A percentile compares a stretch with the other conserved stretches of the same genome.
These are phyloP conservation scores for Termitomyces heimii DNA, from an alignment of 768 basidiomycete genomes.

Conservation along the genomic window DNA sequence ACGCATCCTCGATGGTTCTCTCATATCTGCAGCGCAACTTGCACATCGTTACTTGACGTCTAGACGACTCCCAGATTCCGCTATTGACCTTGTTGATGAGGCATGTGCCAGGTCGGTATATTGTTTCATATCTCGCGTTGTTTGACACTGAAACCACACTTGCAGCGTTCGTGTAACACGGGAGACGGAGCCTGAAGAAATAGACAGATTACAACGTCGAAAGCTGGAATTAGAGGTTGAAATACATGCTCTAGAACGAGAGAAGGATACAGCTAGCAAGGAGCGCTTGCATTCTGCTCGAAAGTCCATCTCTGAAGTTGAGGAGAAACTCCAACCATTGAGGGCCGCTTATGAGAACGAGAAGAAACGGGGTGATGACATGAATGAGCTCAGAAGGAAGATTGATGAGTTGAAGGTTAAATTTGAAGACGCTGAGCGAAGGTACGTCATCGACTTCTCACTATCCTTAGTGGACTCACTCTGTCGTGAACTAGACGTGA, in stretches of 20 bases:
- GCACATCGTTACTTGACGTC: constrained; percentile 91
- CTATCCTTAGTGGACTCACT: constrained; percentile 11
- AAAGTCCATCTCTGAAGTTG: constrained; percentile 77
- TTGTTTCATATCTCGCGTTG: not conserved
- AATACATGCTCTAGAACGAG: constrained; percentile 89
- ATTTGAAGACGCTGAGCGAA: constrained; percentile 87
- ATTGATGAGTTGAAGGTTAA: constrained; percentile 92
- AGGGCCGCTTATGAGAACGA: constrained; percentile 84
- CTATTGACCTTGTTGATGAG: constrained; percentile 91
- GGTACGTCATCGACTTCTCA: constrained; percentile 34
- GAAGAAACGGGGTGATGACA: constrained; percentile 76
- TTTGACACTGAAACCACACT: not conserved
- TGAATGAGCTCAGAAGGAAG: constrained; percentile 67
- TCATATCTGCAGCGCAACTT: constrained; percentile 85
- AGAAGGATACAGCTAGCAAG: constrained; percentile 85
- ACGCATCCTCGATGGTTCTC: constrained; percentile 78
- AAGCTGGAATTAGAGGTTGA: constrained; percentile 93
- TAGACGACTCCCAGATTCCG: constrained; percentile 74
- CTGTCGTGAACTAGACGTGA: constrained; percentile 42
- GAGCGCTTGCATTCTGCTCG: constrained; percentile 70
- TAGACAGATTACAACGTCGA: constrained; percentile 84
- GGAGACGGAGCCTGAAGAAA: constrained; percentile 90
- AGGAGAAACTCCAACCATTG: constrained; percentile 79
- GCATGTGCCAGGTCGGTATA: constrained; percentile 73
- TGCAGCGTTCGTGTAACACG: constrained; percentile 83